Conservation (phyloP, 2,329 filamentous ascomycete genomes). For the Paecilomyces variotii region DNA sequence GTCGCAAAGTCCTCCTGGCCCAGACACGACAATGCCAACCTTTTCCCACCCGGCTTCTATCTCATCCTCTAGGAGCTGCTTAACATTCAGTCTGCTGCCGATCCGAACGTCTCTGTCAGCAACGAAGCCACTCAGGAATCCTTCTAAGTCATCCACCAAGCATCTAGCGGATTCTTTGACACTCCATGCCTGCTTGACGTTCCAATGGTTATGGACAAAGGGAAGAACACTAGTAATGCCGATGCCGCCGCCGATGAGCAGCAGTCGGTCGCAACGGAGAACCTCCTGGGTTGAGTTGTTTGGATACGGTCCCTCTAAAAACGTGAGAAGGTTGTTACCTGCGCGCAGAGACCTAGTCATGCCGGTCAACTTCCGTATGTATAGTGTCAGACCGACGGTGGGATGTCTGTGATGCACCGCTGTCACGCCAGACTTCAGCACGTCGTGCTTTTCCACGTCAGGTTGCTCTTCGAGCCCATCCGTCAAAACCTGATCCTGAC, state of each 20-base stretch:
- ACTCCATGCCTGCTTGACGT: constrained; percentile 31
- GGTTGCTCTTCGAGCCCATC: too few species aligned
- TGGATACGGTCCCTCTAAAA: too few species aligned
- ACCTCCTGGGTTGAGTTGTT: constrained; percentile 34
- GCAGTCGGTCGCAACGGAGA: constrained; percentile 40
- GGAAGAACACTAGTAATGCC: constrained; percentile 53
- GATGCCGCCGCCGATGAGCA: constrained; percentile 51
- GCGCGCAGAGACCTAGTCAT: too few species aligned
- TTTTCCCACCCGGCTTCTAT: constrained; percentile 16
- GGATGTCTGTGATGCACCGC: too few species aligned
- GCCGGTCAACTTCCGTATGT: too few species aligned
- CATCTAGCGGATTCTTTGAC: constrained; percentile 16
- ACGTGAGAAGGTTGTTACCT: too few species aligned
- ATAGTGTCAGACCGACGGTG: too few species aligned
- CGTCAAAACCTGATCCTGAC: too few species aligned
- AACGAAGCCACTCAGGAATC: constrained; percentile 14
- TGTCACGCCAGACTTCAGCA: too few species aligned
- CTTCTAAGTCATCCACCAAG: constrained; percentile 27
- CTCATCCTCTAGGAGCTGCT: constrained; percentile 23
- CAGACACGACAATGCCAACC: constrained; percentile 35
- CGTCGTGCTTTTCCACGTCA: too few species aligned
- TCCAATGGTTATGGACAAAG: constrained; percentile 23
- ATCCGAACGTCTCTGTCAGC: too few species aligned
- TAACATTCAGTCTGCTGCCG: constrained; percentile 26
- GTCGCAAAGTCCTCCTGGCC: constrained; percentile 36